A percentile compares a stretch with the other conserved stretches of the same genome.
Conservation (phyloP, 768 basidiomycete genomes). For the Hysterangium stoloniferum region DNA sequence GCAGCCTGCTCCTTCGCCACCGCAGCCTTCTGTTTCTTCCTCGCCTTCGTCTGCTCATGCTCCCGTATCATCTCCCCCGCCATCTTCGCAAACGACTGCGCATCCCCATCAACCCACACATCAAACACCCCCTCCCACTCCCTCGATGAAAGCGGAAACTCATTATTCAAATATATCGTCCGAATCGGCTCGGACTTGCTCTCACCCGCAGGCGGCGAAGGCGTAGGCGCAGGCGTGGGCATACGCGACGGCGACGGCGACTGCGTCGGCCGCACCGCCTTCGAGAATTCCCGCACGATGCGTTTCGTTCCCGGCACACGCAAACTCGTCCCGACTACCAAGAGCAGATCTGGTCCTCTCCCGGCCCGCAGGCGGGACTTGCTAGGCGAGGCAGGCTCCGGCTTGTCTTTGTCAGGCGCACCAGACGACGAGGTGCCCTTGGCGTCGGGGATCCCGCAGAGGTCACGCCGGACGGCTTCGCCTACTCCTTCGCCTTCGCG, state of each 20-base stretch:
- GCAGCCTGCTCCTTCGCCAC: not conserved
- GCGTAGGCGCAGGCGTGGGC: slow-evolving; percentile 24
- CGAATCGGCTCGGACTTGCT: slow-evolving; percentile 33
- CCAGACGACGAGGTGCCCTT: not conserved
- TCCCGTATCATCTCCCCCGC: slow-evolving; percentile 43
- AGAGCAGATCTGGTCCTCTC: slow-evolving; percentile 69
- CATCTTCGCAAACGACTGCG: slow-evolving; percentile 65
- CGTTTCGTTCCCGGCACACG: slow-evolving; percentile 86
- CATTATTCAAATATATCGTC: slow-evolving; percentile 77
- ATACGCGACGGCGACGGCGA: not conserved
- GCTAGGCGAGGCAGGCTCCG: slow-evolving; percentile 26
- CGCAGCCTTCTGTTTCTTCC: not conserved
- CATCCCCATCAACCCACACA: slow-evolving; percentile 82
- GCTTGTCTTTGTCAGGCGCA: not conserved
- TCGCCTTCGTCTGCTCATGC: slow-evolving; percentile 17
- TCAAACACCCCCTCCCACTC: slow-evolving; percentile 93
- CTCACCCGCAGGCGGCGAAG: slow-evolving; percentile 40
- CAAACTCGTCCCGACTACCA: slow-evolving; percentile 88
- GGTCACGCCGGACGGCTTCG: slow-evolving; percentile 70
- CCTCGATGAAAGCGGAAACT: slow-evolving; percentile 75
- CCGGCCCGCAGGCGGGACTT: slow-evolving; percentile 19
- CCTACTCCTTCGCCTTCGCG: slow-evolving; percentile 84
- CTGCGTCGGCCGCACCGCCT: slow-evolving; percentile 40
- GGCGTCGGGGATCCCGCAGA: slow-evolving; percentile 48
- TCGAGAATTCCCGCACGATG: slow-evolving; percentile 83